phyloP scores from a whole-genome alignment of 371 early-diverging fungal genomes.

The Rhizopus stolonifer region DNA sequence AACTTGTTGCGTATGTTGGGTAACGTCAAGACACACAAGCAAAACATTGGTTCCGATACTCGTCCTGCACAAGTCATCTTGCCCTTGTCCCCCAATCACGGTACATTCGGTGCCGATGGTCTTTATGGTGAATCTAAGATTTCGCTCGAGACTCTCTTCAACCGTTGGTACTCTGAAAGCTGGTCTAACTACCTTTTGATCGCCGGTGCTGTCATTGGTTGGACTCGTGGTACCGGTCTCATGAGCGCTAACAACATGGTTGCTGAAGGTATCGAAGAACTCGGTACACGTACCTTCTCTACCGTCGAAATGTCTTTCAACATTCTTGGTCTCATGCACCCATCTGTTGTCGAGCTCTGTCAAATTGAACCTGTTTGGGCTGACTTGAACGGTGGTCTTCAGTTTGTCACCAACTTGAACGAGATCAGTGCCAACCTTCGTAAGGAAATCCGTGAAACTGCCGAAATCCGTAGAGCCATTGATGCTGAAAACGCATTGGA shows the following conservation, averaged over 20 bases:
- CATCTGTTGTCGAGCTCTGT: slow-evolving; percentile 75
- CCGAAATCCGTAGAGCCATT: slow-evolving; percentile 87
- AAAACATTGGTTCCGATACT: slow-evolving; percentile 72
- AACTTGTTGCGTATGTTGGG: slow-evolving; percentile 84
- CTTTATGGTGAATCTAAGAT: slow-evolving; percentile 95
- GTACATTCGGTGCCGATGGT: slow-evolving; percentile 92
- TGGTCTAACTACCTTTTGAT: slow-evolving; percentile 90
- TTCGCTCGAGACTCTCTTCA: slow-evolving; percentile 87
- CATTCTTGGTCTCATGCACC: slow-evolving; percentile 90
- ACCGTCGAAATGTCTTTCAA: slow-evolving; percentile 94
- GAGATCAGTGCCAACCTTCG: slow-evolving; percentile 76
- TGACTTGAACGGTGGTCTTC: slow-evolving; percentile 92
- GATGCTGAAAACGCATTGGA: slow-evolving; percentile 78
- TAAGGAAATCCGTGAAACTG: slow-evolving; percentile 74
- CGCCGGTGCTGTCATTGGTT: slow-evolving; percentile 94
- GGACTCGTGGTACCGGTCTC: slow-evolving; percentile 97
- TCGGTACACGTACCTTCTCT: slow-evolving; percentile 93
- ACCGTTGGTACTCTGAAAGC: slow-evolving; percentile 91
- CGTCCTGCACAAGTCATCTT: slow-evolving; percentile 91
- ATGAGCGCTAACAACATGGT: slow-evolving; percentile 93
- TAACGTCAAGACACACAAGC: slow-evolving; percentile 83
- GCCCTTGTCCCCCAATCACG: slow-evolving; percentile 96
- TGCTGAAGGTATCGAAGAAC: slow-evolving; percentile 87
- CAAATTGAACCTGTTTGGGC: slow-evolving; percentile 89
- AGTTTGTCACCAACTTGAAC: slow-evolving; percentile 79